phyloP scores from a whole-genome alignment of 164 flowering plant species.

The Aristolochia californica region DNA sequence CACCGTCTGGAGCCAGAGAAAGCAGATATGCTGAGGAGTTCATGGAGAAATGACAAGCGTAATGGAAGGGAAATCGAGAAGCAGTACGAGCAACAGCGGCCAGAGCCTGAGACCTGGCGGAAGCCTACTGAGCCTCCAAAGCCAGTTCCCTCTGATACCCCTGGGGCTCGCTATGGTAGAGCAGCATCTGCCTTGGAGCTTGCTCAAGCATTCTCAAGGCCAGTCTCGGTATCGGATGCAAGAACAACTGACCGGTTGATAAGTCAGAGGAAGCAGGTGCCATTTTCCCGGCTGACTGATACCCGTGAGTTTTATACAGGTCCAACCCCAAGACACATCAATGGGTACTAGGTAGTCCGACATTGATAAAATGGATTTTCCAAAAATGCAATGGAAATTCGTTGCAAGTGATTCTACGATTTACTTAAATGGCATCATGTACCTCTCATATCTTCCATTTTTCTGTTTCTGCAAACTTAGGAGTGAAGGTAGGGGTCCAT shows the following conservation, averaged over 20 bases:
- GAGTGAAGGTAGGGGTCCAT: no score
- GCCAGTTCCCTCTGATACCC: constrained; percentile 21
- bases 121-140: constrained; percentile 46
- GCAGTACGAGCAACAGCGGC: constrained; percentile 41
- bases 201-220: constrained; percentile 64
- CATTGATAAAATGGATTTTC: no score
- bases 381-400: no score
- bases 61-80: constrained; percentile 36
- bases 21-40: constrained; percentile 41
- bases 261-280: constrained; percentile 39
- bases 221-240: constrained; percentile 31
- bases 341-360: constrained; percentile 18
- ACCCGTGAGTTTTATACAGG: constrained; percentile 22
- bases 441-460: no score
- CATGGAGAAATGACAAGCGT: constrained; percentile 48
- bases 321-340: constrained; percentile 19
- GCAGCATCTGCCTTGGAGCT: constrained; percentile 75
- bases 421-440: no score
- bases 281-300: constrained; percentile 51
- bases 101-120: constrained; percentile 87
- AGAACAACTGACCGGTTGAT: constrained; percentile 30
- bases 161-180: constrained; percentile 28
- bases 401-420: no score
- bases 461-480: no score
- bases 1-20: constrained; percentile 29